phyloP scores from a whole-genome alignment of 2,329 filamentous ascomycete genomes.

The Colletotrichum musicola region DNA sequence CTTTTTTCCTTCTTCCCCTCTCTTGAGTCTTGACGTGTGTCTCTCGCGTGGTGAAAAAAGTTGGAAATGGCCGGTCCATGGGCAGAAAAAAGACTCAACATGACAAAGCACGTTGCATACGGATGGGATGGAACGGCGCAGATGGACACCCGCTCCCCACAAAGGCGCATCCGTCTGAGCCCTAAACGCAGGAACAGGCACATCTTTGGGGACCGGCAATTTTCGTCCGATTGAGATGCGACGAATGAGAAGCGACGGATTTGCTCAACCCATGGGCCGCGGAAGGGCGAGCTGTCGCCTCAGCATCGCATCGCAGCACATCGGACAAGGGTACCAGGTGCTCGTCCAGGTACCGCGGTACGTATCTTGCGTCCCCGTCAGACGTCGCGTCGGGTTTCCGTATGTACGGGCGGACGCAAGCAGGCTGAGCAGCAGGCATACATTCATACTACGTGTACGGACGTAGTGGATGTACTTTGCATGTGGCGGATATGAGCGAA shows the following conservation, averaged over 20 bases:
- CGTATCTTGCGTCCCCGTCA: slow-evolving; percentile 3
- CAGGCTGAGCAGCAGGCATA: neutral
- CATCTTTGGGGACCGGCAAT: slow-evolving; percentile 26
- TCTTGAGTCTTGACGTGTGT: slow-evolving; percentile 13
- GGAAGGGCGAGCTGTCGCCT: slow-evolving; percentile 27
- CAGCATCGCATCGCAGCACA: slow-evolving; percentile 33
- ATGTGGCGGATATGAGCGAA: neutral
- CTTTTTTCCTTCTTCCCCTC: slow-evolving; percentile 14
- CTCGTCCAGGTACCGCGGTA: slow-evolving; percentile 25
- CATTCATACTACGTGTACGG: neutral
- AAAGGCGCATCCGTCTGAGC: slow-evolving; percentile 31
- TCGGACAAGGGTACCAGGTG: slow-evolving; percentile 19
- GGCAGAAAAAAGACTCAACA: slow-evolving; percentile 34
- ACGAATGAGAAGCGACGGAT: slow-evolving; percentile 37
- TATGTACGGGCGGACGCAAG: neutral
- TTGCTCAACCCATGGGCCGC: slow-evolving; percentile 25
- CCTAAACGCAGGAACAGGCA: slow-evolving; percentile 39
- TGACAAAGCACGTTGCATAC: slow-evolving; percentile 31
- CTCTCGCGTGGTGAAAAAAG: slow-evolving; percentile 2
- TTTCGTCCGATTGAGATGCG: slow-evolving; percentile 33
- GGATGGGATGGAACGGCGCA: neutral
- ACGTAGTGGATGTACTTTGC: neutral
- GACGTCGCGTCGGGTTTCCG: slow-evolving; percentile 11
- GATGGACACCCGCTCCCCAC: slow-evolving; percentile 11
- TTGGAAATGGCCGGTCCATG: neutral